Evolutionary conservation across 140 eudicot species (phyloP).

Genomic region (Bidens hawaiensis): DNA sequence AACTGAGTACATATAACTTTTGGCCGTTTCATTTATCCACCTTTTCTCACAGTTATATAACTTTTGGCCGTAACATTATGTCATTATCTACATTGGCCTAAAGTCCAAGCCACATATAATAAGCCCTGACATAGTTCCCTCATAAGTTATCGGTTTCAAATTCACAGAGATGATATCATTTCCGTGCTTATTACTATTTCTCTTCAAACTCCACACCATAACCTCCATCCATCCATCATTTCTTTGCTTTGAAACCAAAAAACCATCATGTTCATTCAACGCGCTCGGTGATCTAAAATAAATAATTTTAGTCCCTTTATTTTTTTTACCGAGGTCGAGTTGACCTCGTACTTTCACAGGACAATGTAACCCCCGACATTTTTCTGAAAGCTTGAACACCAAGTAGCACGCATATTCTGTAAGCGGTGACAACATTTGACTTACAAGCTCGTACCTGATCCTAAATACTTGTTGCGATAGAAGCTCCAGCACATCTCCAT

Average conservation of each 20-base stretch:
- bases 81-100: no score
- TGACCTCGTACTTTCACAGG: background rate
- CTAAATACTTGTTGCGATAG: background rate
- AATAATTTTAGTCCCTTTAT: background rate
- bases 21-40: no score
- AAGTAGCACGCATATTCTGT: background rate
- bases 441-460: background rate
- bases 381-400: background rate
- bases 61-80: no score
- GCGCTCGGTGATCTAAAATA: background rate
- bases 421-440: background rate
- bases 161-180: background rate
- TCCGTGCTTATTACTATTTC: background rate
- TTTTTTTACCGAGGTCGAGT: background rate
- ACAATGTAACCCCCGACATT: background rate
- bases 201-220: background rate
- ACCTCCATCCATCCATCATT: constrained; percentile 4
- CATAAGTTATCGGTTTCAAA: background rate
- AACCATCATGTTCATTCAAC: background rate
- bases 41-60: no score
- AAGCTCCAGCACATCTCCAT: background rate
- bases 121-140: background rate
- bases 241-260: background rate
- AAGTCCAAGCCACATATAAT: background rate
- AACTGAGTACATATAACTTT: no score